Percentiles rank a stretch among this genome's conserved stretches.
phyloP scores from a whole-genome alignment of 495 filamentous ascomycete species.

The Amniculicola lignicola region DNA sequence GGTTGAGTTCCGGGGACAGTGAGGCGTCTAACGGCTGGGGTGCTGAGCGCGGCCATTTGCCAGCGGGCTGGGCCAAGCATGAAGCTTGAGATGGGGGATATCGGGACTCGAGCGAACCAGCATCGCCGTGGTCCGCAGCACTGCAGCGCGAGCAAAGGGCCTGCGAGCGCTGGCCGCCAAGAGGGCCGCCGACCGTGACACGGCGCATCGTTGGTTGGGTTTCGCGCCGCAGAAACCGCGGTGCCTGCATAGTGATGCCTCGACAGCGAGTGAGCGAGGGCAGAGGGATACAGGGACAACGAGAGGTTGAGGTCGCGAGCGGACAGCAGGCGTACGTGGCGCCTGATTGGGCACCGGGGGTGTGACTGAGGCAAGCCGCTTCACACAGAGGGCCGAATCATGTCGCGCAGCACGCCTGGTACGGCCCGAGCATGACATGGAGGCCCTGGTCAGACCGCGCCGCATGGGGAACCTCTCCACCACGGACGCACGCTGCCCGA shows the following conservation, averaged over 20 bases:
- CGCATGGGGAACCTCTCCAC: too few relatives aligned
- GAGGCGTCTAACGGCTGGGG: conserved; percentile 33
- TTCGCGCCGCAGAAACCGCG: conserved; percentile 23
- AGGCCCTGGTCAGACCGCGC: not conserved
- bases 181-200: conserved; percentile 12
- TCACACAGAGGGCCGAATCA: conserved; percentile 14
- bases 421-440: conserved; percentile 14
- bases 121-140: not conserved
- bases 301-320: not conserved
- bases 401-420: conserved; percentile 10
- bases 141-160: not conserved
- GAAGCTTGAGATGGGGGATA: conserved; percentile 19
- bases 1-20: conserved; percentile 22
- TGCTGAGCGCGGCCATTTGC: conserved; percentile 10
- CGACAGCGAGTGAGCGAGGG: conserved; percentile 5
- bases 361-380: conserved; percentile 7
- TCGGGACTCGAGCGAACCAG: conserved; percentile 19
- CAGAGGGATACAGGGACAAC: conserved; percentile 1
- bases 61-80: conserved; percentile 2
- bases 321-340: not conserved
- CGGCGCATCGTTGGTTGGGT: conserved; percentile 19
- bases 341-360: conserved; percentile 11
- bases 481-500: not conserved
- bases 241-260: conserved; percentile 26
- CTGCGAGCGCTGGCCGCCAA: conserved; percentile 11